Percentiles rank a stretch among this genome's conserved stretches.
Conservation (phyloP, 805 yeast genomes). For the Barnettozyma siamensis region DNA sequence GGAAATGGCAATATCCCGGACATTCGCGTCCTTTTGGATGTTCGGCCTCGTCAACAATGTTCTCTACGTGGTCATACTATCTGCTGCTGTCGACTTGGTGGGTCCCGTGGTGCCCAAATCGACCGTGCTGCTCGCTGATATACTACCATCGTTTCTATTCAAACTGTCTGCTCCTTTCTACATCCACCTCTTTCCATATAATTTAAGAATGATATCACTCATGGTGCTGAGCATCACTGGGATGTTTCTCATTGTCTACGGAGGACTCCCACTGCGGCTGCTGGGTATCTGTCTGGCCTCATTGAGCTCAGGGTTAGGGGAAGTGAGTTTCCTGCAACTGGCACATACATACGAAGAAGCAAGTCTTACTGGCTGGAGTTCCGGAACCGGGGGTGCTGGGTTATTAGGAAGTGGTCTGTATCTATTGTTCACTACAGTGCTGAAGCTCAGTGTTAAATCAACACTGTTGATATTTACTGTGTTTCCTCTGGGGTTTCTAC, state of each 20-base stretch:
- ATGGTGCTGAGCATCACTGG: constrained; percentile 62
- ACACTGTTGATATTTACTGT: constrained; percentile 55
- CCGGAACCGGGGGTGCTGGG: constrained; percentile 97
- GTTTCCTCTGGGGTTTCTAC: constrained; percentile 48
- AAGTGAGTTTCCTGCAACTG: constrained; percentile 78
- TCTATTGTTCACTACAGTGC: constrained; percentile 64
- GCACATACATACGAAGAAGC: constrained; percentile 64
- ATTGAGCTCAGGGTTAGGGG: constrained; percentile 84
- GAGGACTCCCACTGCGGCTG: constrained; percentile 36
- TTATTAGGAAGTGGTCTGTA: constrained; percentile 72
- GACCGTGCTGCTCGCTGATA: constrained; percentile 77
- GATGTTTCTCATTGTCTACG: constrained; percentile 54
- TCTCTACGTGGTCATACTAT: constrained; percentile 81
- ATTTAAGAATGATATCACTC: constrained; percentile 44
- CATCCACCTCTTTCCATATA: constrained; percentile 60
- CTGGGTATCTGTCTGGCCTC: constrained; percentile 78
- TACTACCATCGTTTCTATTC: constrained; percentile 70
- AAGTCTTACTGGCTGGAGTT: constrained; percentile 82
- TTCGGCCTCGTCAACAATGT: constrained; percentile 88
- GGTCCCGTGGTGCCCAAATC: constrained; percentile 84
- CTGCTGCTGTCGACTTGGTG: constrained; percentile 90
- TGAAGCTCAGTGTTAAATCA: constrained; percentile 47
- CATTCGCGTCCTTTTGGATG: constrained; percentile 59
- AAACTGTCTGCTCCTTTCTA: constrained; percentile 77
- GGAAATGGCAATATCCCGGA: constrained; percentile 2